Conservation (phyloP, 441 rosid species). For the Francoa sonchifolia region DNA sequence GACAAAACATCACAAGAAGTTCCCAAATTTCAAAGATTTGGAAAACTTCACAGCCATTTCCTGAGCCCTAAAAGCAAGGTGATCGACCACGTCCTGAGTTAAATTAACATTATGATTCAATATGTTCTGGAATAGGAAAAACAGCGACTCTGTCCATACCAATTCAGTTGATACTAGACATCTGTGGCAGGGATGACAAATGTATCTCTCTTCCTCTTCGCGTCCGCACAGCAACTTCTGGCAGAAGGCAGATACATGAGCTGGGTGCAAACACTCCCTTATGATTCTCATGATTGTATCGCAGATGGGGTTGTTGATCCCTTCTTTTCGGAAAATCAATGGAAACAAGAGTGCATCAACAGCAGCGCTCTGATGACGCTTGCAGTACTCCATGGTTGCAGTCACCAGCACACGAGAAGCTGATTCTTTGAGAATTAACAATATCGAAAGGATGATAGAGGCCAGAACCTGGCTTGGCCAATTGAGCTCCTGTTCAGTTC, state of each 20-base stretch:
- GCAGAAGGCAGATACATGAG: constrained; percentile 58
- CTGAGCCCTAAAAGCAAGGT: constrained; percentile 27
- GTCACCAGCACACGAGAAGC: constrained; percentile 49
- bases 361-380: constrained; percentile 49
- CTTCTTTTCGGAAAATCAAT: constrained; percentile 35
- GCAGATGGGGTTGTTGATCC: constrained; percentile 44
- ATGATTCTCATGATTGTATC: constrained; percentile 44
- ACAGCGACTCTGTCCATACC: constrained; percentile 69
- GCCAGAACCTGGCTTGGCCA: constrained; percentile 65
- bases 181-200: constrained; percentile 44
- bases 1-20: constrained; percentile 44
- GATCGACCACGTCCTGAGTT: constrained; percentile 48
- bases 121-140: constrained; percentile 44
- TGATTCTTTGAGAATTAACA: constrained; percentile 39
- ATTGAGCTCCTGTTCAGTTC: constrained; percentile 28
- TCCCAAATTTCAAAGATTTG: constrained; percentile 59
- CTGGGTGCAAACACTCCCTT: constrained; percentile 64
- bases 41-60: constrained; percentile 33
- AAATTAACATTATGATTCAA: constrained; percentile 40
- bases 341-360: constrained; percentile 52
- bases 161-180: constrained; percentile 35
- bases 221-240: constrained; percentile 54
- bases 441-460: constrained; percentile 54
- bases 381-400: constrained; percentile 48
- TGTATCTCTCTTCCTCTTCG: constrained; percentile 26